Percentiles rank a stretch among this genome's conserved stretches.
phyloP scores from a whole-genome alignment of 2,329 filamentous ascomycete species.

The Zasmidium citrigriseum region DNA sequence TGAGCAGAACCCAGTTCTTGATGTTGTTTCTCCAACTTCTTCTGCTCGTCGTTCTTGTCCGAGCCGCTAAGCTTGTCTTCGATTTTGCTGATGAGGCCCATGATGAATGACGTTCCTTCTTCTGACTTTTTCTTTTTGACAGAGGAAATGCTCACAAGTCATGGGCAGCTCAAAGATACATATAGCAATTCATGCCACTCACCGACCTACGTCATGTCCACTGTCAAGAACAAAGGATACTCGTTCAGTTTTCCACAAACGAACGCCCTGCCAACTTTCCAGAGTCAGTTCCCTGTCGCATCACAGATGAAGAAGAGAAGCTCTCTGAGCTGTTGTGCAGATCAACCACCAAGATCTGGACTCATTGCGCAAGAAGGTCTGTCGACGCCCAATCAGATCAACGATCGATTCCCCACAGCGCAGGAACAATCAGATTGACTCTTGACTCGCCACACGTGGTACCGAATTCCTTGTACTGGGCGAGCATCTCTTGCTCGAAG shows the following conservation, averaged over 20 bases:
- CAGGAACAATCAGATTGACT: background rate
- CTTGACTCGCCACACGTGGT: background rate
- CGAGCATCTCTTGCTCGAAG: background rate
- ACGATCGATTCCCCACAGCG: background rate
- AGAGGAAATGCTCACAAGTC: background rate
- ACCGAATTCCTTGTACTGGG: background rate
- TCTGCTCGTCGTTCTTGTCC: constrained; percentile 3
- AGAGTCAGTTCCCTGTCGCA: background rate
- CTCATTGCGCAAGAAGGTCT: background rate
- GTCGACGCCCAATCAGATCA: background rate
- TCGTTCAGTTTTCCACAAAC: background rate
- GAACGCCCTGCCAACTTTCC: background rate
- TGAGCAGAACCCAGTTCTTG: background rate
- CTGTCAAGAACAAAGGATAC: background rate
- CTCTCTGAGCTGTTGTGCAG: background rate
- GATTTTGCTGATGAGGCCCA: constrained; percentile 17
- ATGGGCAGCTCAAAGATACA: background rate
- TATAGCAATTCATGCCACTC: background rate
- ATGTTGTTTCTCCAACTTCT: background rate
- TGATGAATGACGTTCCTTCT: background rate
- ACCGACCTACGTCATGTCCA: background rate
- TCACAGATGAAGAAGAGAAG: background rate
- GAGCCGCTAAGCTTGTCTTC: constrained; percentile 14
- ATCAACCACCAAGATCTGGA: background rate
- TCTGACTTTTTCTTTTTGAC: background rate